Base-by-base conservation (phyloP, 2,329 filamentous ascomycete genomes). In the Penicillium sp. region DNA sequence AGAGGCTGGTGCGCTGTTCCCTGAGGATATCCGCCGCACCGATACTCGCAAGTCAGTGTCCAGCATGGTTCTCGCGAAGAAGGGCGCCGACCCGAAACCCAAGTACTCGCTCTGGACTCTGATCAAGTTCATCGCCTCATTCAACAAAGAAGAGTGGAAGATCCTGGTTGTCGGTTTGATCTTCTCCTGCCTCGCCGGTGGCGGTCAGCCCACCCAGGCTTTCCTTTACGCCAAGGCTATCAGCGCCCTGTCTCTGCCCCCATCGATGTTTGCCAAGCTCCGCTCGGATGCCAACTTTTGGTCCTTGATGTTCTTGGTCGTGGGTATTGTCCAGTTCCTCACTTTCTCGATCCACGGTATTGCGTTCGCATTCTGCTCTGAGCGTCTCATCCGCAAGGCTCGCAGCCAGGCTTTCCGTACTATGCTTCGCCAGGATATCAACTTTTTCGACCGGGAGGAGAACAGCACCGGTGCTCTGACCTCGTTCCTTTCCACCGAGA, bases 191-290 rank as follows among this genome's bases (percentile, higher is more conserved):
- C 87, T 96, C 62, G 90, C 89, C 60, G 93, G 92, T 74, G 89
- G 87, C 60, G 92, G 89, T 53, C 92, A 96, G 72, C 91, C 91
- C 11, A 86, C 84, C 0, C 85, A 88, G 70, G 84, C 89, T 63
- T 86, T 97, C 64, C 89, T 98, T 77, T 96, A 97, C 69, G 89
- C 92, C 69, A 96, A 97, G 76, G 85, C 92, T 58, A 93, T 98
- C 74, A 85, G 86, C 60, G 85, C 87, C 9, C 82, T 95, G 13
- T 85, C 88, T 7, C 77, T 88, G 19, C 85, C 81, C 27, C 75
- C 78, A 16, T 74, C 66, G 37, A 81, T 82, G 73, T 85, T 80
- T 43, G 75, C 72, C 33, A 75, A 86, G 55, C 82, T 96, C 54
- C 85, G 88, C 64, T 80, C 83, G 18, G 85, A 94, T 59, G 87